Percentiles rank a stretch among this genome's conserved stretches.
Conservation (phyloP, 176 grass and related monocot genomes). For the Zizania latifolia region DNA sequence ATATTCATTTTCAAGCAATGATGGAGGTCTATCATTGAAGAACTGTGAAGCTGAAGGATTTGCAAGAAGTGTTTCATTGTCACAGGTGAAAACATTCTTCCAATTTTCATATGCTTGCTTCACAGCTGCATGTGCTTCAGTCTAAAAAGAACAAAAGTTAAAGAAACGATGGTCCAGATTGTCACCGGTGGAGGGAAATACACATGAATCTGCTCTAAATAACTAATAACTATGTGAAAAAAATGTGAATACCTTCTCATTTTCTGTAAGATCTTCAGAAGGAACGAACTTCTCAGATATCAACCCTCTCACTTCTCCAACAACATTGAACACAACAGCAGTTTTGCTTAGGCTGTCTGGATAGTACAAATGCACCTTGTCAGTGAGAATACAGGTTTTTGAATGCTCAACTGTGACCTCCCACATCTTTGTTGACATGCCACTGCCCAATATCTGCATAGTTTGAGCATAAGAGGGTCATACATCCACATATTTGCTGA, state of each 20-base stretch:
- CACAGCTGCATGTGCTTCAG: constrained; percentile 40
- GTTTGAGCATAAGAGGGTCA: constrained; percentile 32
- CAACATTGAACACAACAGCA: constrained; percentile 64
- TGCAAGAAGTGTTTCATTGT: constrained; percentile 35
- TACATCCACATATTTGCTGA: constrained; percentile 10
- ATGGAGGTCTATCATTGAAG: constrained; percentile 32
- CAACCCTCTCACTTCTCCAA: constrained; percentile 71
- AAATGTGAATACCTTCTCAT: constrained; percentile 50
- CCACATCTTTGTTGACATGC: constrained; percentile 94
- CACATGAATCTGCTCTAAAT: neutral
- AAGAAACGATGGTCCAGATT: neutral
- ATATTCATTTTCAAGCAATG: constrained; percentile 33
- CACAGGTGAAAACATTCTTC: constrained; percentile 45
- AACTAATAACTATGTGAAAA: neutral
- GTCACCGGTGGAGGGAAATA: neutral
- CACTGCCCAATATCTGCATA: constrained; percentile 83
- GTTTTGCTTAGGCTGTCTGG: constrained; percentile 43
- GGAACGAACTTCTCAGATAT: constrained; percentile 49
- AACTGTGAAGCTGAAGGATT: constrained; percentile 7
- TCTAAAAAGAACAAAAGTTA: constrained; percentile 38
- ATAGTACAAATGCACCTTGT: constrained; percentile 67
- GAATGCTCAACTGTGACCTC: constrained; percentile 77
- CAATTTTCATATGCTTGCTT: constrained; percentile 74
- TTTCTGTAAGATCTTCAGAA: constrained; percentile 50
- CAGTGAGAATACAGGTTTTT: constrained; percentile 47